phyloP scores from a whole-genome alignment of 2,329 filamentous ascomycete genomes.

The Fonsecaea erecta region DNA sequence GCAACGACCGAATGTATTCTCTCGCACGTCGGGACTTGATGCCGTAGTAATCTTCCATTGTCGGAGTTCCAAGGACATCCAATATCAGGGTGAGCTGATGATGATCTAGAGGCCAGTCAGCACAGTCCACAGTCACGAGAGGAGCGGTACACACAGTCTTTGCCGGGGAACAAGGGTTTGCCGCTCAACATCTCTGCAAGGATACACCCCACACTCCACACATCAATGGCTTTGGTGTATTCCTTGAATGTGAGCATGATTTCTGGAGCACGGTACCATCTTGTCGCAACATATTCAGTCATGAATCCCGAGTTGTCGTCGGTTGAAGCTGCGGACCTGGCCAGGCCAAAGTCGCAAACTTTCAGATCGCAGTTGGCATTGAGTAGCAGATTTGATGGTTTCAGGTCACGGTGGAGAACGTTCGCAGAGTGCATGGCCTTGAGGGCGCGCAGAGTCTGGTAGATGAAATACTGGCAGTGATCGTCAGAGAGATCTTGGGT shows the following conservation, averaged over 20 bases:
- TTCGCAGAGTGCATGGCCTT: constrained; percentile 99
- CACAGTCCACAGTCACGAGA: constrained; percentile 1
- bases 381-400: constrained; percentile 93
- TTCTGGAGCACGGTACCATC: constrained; percentile 98
- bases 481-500: constrained; percentile 98
- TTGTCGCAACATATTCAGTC: constrained; percentile 99
- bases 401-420: constrained; percentile 94
- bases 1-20: constrained; percentile 96
- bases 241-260: constrained; percentile 99
- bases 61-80: constrained; percentile 95
- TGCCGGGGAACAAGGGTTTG: constrained; percentile 96
- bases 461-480: constrained; percentile 99
- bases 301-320: constrained; percentile 99
- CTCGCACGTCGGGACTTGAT: constrained; percentile 97
- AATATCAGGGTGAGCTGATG: constrained; percentile 97
- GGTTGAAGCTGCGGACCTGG: constrained; percentile 91
- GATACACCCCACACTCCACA: constrained; percentile 98
- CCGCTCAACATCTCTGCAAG: constrained; percentile 98
- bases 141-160: constrained; percentile 75
- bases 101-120: constrained; percentile 67
- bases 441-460: constrained; percentile 94
- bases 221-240: constrained; percentile 99
- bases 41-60: constrained; percentile 99
- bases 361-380: constrained; percentile 99
- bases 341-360: constrained; percentile 97